Percentiles rank a stretch among this genome's conserved stretches.
Conservation (phyloP, 2,329 filamentous ascomycete species). For the Venturia asperata region DNA sequence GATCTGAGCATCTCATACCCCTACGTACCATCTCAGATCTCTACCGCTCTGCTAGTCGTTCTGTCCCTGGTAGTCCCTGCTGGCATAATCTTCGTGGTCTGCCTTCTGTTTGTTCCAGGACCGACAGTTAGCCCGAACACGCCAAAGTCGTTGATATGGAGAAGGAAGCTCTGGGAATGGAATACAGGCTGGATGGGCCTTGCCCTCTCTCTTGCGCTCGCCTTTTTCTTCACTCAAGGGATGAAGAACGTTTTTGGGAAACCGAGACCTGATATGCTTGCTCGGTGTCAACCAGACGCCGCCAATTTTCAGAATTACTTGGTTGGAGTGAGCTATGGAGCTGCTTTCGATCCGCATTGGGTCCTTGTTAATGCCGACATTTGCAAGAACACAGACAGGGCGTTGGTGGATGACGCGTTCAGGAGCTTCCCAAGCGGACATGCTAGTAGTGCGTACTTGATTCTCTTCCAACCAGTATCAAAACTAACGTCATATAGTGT, state of each 20-base stretch:
- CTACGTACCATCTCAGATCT: conserved; percentile 59
- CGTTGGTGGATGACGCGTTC: conserved; percentile 67
- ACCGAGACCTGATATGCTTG: conserved; percentile 56
- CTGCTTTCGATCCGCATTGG: conserved; percentile 33
- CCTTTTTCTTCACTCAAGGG: conserved; percentile 75
- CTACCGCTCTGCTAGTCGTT: conserved; percentile 57
- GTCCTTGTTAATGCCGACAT: conserved; percentile 69
- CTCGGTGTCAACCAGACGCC: conserved; percentile 70
- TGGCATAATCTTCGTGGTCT: conserved; percentile 60
- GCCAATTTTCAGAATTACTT: not conserved
- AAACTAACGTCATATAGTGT: conserved; percentile 38
- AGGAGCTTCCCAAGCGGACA: conserved; percentile 76
- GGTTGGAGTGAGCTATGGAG: conserved; percentile 9
- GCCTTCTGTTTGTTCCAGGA: conserved; percentile 64
- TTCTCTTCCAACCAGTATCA: not conserved
- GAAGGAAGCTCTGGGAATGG: conserved; percentile 82
- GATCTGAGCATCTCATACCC: conserved; percentile 78
- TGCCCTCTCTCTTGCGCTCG: conserved; percentile 60
- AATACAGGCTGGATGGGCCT: conserved; percentile 81
- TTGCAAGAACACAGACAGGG: conserved; percentile 58
- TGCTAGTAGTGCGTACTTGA: conserved; percentile 50
- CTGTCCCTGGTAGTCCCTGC: conserved; percentile 58
- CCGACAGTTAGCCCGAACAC: conserved; percentile 57
- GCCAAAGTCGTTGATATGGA: conserved; percentile 61
- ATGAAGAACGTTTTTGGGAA: conserved; percentile 70